phyloP scores from a whole-genome alignment of 805 yeast species.

The Schizosaccharomyces octosporus region DNA sequence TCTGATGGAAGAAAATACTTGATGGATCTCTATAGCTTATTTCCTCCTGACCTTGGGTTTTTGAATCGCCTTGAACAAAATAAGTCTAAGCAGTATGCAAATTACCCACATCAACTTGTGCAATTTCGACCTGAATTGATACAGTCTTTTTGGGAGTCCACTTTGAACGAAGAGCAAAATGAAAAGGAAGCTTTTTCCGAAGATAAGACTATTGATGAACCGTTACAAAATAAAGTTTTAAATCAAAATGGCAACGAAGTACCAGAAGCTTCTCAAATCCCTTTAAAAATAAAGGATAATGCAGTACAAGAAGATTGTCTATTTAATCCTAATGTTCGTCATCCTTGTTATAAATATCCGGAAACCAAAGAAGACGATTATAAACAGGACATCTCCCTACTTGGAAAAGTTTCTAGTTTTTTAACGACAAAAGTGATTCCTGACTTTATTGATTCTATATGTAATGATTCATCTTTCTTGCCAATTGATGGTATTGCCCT shows the following conservation, averaged over 20 bases:
- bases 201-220: constrained; percentile 10
- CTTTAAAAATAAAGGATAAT: too few species aligned
- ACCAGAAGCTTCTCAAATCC: neutral
- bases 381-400: constrained; percentile 34
- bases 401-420: constrained; percentile 43
- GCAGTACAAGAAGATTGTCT: constrained; percentile 16
- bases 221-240: neutral
- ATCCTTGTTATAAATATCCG: neutral
- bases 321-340: constrained; percentile 47
- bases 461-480: constrained; percentile 23
- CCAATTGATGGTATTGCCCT: constrained; percentile 72
- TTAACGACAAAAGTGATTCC: constrained; percentile 36
- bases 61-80: constrained; percentile 23
- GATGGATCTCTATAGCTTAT: constrained; percentile 58
- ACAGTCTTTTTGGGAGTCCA: constrained; percentile 66
- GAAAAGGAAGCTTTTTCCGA: constrained; percentile 7
- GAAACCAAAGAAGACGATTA: constrained; percentile 10
- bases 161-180: constrained; percentile 29
- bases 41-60: constrained; percentile 67
- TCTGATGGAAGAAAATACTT: constrained; percentile 65
- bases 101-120: constrained; percentile 64
- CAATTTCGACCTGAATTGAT: constrained; percentile 70
- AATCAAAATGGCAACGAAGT: neutral
- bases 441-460: constrained; percentile 31
- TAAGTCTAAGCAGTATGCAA: constrained; percentile 13